Evolutionary conservation across 2,329 filamentous ascomycete species (phyloP).

Genomic region (Microdochium nivale): DNA sequence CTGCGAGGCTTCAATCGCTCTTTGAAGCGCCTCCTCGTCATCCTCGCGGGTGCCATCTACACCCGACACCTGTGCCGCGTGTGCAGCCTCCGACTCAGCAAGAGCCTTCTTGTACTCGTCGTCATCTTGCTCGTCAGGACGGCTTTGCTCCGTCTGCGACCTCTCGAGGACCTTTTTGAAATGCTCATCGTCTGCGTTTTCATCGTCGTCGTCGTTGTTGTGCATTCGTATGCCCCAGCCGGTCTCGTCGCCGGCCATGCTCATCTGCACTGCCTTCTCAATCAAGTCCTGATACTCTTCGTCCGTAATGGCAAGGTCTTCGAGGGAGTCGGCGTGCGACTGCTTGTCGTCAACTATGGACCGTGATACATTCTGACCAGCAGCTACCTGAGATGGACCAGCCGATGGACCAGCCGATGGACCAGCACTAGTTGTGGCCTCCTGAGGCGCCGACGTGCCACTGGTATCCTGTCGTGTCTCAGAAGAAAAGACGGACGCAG

Average conservation of each 20-base stretch:
- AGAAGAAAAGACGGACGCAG: conserved; percentile 6
- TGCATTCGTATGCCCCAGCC: conserved; percentile 9
- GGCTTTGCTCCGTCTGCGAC: conserved; percentile 15
- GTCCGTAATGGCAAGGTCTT: conserved; percentile 40
- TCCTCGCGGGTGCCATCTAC: conserved; percentile 5
- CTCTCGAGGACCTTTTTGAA: conserved; percentile 10
- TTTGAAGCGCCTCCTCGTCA: conserved; percentile 23
- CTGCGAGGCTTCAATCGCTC: conserved; percentile 32
- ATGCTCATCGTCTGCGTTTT: conserved; percentile 10
- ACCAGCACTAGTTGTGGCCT: conserved; percentile 1
- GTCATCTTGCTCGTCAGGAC: conserved; percentile 18
- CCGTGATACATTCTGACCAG: conserved; percentile 3
- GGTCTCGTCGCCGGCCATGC: conserved; percentile 25
- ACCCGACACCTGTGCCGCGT: conserved; percentile 1
- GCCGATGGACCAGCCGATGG: not conserved
- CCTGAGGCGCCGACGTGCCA: not conserved
- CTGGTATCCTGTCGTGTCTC: not conserved
- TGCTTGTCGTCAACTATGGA: conserved; percentile 14
- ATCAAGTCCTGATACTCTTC: conserved; percentile 49
- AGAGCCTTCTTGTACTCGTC: conserved; percentile 31
- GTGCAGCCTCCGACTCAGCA: conserved; percentile 24
- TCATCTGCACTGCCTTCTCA: conserved; percentile 46
- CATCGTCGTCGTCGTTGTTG: conserved; percentile 10
- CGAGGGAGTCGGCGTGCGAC: conserved; percentile 11
- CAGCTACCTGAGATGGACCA: not conserved